Evolutionary conservation across 192 early-diverging fungal species (phyloP).

Genomic region (Phycomyces nitens): DNA sequence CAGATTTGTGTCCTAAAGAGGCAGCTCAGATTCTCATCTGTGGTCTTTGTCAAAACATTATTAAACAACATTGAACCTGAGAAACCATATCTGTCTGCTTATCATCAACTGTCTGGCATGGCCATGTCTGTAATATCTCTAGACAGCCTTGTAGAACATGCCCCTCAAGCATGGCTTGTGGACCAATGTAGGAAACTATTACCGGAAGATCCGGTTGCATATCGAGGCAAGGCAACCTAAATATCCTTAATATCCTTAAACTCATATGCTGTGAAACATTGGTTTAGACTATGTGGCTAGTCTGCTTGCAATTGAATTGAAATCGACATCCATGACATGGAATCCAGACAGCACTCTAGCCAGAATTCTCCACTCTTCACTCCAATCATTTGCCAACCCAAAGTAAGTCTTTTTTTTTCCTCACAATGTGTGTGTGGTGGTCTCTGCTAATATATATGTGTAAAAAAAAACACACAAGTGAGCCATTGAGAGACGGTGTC

Average conservation of each 20-base stretch:
- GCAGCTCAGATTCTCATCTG: background rate
- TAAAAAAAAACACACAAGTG: too few species aligned
- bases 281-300: background rate
- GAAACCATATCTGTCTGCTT: background rate
- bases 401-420: background rate
- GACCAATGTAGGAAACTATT: background rate
- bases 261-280: background rate
- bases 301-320: background rate
- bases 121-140: background rate
- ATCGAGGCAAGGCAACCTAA: background rate
- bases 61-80: background rate
- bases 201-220: background rate
- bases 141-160: background rate
- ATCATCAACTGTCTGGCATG: background rate
- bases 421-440: background rate
- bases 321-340: background rate
- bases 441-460: too few species aligned
- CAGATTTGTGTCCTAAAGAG: background rate
- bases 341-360: background rate
- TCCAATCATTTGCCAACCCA: background rate
- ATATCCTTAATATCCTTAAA: background rate
- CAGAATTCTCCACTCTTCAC: background rate
- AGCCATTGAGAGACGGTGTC: background rate
- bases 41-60: background rate
- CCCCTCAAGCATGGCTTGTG: background rate